These are phyloP conservation scores for Xylaria sp. DNA, from an alignment of 2,329 filamentous ascomycete genomes.

Conservation along the genomic window DNA sequence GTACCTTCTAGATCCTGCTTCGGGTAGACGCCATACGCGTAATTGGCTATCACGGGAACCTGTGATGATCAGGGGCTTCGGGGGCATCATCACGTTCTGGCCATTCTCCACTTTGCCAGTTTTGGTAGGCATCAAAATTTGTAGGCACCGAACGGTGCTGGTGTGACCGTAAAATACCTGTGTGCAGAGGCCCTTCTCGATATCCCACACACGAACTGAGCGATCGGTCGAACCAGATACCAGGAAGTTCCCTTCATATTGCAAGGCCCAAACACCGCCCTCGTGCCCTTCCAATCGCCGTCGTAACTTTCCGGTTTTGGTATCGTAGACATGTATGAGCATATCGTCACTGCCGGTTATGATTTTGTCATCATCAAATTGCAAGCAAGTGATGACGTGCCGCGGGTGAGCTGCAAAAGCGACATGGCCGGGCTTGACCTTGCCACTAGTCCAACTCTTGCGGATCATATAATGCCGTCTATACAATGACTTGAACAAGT, in stretches of 20 bases:
- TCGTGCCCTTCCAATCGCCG: conserved; percentile 92
- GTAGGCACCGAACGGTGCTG: conserved; percentile 93
- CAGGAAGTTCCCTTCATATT: conserved; percentile 94
- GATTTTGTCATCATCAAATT: conserved; percentile 98
- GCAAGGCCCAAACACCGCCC: conserved; percentile 95
- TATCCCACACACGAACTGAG: conserved; percentile 99
- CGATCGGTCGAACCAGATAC: conserved; percentile 97
- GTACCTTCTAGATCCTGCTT: conserved; percentile 79
- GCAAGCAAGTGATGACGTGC: conserved; percentile 96
- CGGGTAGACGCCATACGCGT: conserved; percentile 92
- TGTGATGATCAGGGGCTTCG: conserved; percentile 95
- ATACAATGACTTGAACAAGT: conserved; percentile 96
- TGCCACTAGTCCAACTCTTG: conserved; percentile 89
- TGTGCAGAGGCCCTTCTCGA: conserved; percentile 89
- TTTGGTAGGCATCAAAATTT: conserved; percentile 89
- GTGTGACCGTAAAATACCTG: conserved; percentile 98
- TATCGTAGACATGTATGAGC: conserved; percentile 97
- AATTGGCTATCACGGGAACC: conserved; percentile 95
- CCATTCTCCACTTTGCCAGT: conserved; percentile 78
- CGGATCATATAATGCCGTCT: conserved; percentile 91
- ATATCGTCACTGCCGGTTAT: conserved; percentile 97
- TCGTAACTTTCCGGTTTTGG: conserved; percentile 87
- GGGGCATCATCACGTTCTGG: conserved; percentile 85
- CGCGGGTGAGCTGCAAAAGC: conserved; percentile 96
- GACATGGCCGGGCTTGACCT: conserved; percentile 86